A percentile compares a stretch with the other conserved stretches of the same genome.
Conservation (phyloP, 495 filamentous ascomycete species). For the Staphylotrichum tortipilum region DNA sequence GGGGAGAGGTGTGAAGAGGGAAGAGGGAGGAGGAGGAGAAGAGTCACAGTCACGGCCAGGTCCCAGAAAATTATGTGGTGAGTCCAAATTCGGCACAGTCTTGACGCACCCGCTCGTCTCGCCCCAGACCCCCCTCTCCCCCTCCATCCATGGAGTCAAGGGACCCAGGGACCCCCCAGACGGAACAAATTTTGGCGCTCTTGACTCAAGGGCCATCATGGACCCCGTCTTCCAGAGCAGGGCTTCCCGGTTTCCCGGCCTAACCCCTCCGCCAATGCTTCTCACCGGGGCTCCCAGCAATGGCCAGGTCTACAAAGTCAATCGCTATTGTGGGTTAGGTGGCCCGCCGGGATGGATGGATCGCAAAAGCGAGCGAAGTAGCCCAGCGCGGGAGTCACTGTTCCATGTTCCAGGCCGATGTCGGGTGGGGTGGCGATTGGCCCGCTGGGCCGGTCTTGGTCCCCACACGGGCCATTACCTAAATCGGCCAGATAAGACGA, state of each 20-base stretch:
- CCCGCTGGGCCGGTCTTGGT: background rate
- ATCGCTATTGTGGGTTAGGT: conserved; percentile 9
- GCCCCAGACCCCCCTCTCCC: too few species aligned
- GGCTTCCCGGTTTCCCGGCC: too few species aligned
- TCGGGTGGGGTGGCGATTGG: conserved; percentile 6
- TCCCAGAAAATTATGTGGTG: conserved; percentile 24
- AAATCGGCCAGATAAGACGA: conserved; percentile 26
- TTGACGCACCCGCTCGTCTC: conserved; percentile 17
- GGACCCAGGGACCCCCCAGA: background rate
- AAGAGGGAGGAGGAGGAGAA: conserved; percentile 21
- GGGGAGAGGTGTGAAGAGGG: conserved; percentile 14
- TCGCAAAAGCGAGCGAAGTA: conserved; percentile 8
- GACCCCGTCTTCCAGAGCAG: too few species aligned
- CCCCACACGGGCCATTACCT: conserved; percentile 21
- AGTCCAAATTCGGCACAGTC: conserved; percentile 24
- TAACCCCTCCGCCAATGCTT: too few species aligned
- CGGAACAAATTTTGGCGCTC: conserved; percentile 10
- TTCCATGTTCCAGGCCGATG: conserved; percentile 2
- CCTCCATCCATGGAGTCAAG: too few species aligned
- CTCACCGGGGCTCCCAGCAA: conserved; percentile 3
- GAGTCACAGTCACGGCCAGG: conserved; percentile 33
- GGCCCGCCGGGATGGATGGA: conserved; percentile 13
- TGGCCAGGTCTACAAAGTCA: conserved; percentile 4
- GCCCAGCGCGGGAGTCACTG: conserved; percentile 10
- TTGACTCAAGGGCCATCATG: conserved; percentile 19